Percentiles rank a stretch among this genome's conserved stretches.
Evolutionary conservation across 805 yeast species (phyloP).

Genomic region (Cyberlindnera maclurae): DNA sequence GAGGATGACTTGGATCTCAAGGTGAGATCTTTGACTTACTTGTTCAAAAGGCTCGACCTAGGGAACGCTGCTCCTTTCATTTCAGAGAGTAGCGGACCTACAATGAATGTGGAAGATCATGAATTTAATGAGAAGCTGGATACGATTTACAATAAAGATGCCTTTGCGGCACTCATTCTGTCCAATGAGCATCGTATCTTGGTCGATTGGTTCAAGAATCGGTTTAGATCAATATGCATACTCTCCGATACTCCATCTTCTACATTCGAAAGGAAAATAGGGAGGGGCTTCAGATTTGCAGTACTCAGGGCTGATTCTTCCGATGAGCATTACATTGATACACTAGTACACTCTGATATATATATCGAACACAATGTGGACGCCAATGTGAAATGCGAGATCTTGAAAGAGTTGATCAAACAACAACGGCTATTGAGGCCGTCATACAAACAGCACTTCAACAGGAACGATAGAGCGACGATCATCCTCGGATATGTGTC

Average conservation of each 20-base stretch:
- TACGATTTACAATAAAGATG: constrained; percentile 40
- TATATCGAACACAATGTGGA: constrained; percentile 50
- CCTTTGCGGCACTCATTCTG: constrained; percentile 36
- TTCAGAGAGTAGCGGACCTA: constrained; percentile 23
- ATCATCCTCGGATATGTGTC: constrained; percentile 44
- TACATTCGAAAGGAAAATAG: constrained; percentile 16
- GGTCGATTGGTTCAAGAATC: constrained; percentile 60
- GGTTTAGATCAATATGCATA: constrained; percentile 54
- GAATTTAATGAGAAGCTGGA: constrained; percentile 38
- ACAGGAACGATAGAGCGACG: constrained; percentile 33
- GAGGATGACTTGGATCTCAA: constrained; percentile 60
- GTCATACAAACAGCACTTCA: constrained; percentile 21
- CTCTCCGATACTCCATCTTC: constrained; percentile 41
- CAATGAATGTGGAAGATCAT: constrained; percentile 7
- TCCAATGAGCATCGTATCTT: constrained; percentile 58
- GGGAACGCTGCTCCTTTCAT: constrained; percentile 38
- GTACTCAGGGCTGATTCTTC: constrained; percentile 36
- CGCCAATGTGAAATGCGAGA: constrained; percentile 30
- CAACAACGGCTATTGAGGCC: constrained; percentile 22
- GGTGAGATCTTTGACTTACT: constrained; percentile 49
- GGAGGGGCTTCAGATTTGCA: constrained; percentile 25
- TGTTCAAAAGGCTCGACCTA: constrained; percentile 45
- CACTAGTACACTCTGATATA: constrained; percentile 41
- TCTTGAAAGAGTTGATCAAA: constrained; percentile 30
- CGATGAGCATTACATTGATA: constrained; percentile 38